phyloP scores from a whole-genome alignment of 1,284 basidiomycete genomes.

The Gomphus bonarii region DNA sequence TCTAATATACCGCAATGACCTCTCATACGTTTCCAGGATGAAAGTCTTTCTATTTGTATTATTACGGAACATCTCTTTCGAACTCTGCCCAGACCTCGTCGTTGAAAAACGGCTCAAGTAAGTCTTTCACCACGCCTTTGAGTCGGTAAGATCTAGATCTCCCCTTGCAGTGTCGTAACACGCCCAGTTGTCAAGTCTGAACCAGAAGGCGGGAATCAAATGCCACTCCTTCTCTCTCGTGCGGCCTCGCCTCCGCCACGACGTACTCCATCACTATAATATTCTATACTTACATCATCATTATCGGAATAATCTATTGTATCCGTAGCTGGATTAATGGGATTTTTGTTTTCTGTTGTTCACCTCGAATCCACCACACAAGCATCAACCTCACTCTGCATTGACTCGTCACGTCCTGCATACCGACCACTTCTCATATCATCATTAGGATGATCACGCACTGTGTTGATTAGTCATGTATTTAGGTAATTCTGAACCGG shows the following conservation, averaged over 20 bases:
- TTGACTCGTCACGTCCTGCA: neutral
- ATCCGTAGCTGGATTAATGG: neutral
- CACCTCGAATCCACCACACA: neutral
- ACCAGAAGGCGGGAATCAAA: constrained; percentile 39
- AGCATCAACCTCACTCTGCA: neutral
- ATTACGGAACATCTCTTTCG: constrained; percentile 45
- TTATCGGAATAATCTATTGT: neutral
- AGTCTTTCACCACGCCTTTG: constrained; percentile 19
- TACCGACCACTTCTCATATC: neutral
- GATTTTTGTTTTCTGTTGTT: neutral
- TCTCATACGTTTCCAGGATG: constrained; percentile 19
- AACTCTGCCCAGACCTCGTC: constrained; percentile 38
- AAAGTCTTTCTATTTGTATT: constrained; percentile 46
- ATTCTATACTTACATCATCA: neutral
- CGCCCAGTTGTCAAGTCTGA: constrained; percentile 44
- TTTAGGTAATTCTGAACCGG: neutral
- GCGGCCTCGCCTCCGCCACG: neutral
- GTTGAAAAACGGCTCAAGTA: constrained; percentile 58
- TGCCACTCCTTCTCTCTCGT: constrained; percentile 29
- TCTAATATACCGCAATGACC: neutral
- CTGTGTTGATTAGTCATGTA: neutral
- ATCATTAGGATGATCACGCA: neutral
- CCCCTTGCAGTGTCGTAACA: constrained; percentile 35
- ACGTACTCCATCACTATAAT: neutral
- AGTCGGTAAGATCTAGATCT: neutral